Evolutionary conservation across 1,139 yeast species (phyloP).

Genomic region (Kodamaea anthophila): DNA sequence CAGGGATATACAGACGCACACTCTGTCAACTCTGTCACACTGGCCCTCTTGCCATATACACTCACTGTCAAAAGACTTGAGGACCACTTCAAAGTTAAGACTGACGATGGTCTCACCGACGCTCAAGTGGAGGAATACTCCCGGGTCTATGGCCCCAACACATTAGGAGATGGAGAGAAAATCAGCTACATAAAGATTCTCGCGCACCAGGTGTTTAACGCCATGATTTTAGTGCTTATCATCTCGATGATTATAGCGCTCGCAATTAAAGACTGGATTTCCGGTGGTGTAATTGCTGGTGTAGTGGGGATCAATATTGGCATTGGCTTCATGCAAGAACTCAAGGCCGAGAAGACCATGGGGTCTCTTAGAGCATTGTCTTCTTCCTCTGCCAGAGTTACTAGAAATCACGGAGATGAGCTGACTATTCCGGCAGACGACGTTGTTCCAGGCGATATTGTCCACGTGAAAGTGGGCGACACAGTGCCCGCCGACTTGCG

Average conservation of each 20-base stretch:
- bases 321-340: slow-evolving; percentile 31
- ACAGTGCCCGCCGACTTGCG: slow-evolving; percentile 49
- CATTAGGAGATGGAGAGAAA: slow-evolving; percentile 23
- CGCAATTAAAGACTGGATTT: slow-evolving; percentile 70
- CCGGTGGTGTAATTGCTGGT: slow-evolving; percentile 64
- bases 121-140: slow-evolving; percentile 10
- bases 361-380: slow-evolving; percentile 28
- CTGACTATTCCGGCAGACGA: slow-evolving; percentile 31
- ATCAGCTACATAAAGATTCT: slow-evolving; percentile 21
- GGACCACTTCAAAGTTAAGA: slow-evolving; percentile 11
- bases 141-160: slow-evolving; percentile 19
- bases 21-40: not conserved
- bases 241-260: slow-evolving; percentile 32
- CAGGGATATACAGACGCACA: slow-evolving; percentile 1
- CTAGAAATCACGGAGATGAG: slow-evolving; percentile 31
- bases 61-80: slow-evolving; percentile 10
- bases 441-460: slow-evolving; percentile 48
- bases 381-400: slow-evolving; percentile 34
- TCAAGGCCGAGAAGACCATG: slow-evolving; percentile 36
- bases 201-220: slow-evolving; percentile 34
- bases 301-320: slow-evolving; percentile 27
- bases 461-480: slow-evolving; percentile 38
- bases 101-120: slow-evolving; percentile 12
- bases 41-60: slow-evolving; percentile 1
- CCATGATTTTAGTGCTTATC: slow-evolving; percentile 32